A percentile compares a stretch with the other conserved stretches of the same genome.
These are phyloP conservation scores for Pseudozyma flocculosa DNA, from an alignment of 1,284 basidiomycete species.

Conservation along the genomic window DNA sequence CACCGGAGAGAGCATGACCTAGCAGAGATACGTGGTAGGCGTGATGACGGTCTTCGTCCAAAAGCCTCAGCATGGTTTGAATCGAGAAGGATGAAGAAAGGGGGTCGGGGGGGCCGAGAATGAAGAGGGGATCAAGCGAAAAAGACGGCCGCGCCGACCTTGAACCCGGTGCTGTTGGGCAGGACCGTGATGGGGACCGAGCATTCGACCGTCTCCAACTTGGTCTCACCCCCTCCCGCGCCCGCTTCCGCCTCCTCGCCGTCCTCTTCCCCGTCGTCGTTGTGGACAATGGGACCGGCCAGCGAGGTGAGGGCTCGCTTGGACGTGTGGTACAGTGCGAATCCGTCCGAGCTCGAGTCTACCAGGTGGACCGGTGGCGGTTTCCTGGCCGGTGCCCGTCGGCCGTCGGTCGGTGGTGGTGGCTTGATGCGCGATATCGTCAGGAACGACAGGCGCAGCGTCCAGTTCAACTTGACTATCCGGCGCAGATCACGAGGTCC, in stretches of 20 bases:
- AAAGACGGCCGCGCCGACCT: too few relatives aligned
- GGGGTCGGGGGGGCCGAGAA: too few relatives aligned
- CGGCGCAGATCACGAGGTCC: background rate
- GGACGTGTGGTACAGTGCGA: constrained; percentile 42
- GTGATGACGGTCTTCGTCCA: too few relatives aligned
- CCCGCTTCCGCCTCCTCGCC: background rate
- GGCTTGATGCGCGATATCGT: constrained; percentile 24
- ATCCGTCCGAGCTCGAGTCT: constrained; percentile 37
- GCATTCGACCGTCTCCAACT: constrained; percentile 55
- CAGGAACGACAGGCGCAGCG: constrained; percentile 45
- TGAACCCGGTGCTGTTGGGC: constrained; percentile 44
- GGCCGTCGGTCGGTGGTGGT: background rate
- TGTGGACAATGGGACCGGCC: constrained; percentile 2
- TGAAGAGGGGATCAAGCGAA: too few relatives aligned
- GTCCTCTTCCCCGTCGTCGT: background rate
- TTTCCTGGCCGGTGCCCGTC: constrained; percentile 3
- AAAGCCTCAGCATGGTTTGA: too few relatives aligned
- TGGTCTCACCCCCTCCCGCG: constrained; percentile 18
- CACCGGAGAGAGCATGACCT: too few relatives aligned
- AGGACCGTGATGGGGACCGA: constrained; percentile 48
- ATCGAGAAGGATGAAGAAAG: too few relatives aligned
- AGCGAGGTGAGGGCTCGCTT: constrained; percentile 28
- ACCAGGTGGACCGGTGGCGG: constrained; percentile 42
- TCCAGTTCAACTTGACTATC: constrained; percentile 45
- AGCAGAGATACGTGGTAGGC: too few relatives aligned